Conservation (phyloP, 108 stramenopile species). For the Cyclotella cryptica region DNA sequence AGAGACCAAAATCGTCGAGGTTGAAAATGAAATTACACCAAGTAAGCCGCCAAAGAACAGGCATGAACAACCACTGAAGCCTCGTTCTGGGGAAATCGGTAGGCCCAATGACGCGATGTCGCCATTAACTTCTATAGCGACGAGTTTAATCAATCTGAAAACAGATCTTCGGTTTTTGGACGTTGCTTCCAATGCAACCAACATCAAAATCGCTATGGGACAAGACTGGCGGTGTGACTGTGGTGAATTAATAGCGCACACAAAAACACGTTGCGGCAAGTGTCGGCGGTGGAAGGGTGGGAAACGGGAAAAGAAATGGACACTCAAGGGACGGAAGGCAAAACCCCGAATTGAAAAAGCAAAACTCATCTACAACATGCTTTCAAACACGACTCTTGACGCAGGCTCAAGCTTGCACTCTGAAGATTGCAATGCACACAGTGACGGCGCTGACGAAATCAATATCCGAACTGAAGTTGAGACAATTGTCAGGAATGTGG, state of each 20-base stretch:
- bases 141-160: conserved; percentile 4
- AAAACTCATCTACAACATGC: not conserved
- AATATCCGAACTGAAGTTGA: too few relatives aligned
- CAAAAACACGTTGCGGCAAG: conserved; percentile 33
- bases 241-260: conserved; percentile 11
- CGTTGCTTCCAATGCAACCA: not conserved
- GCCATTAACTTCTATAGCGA: conserved; percentile 4
- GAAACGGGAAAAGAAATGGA: conserved; percentile 28
- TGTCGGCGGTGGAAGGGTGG: conserved; percentile 42
- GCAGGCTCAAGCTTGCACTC: too few relatives aligned
- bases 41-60: conserved; percentile 6
- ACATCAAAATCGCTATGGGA: not conserved
- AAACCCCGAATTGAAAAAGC: not conserved
- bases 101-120: not conserved
- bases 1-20: not conserved
- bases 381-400: not conserved
- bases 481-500: too few relatives aligned
- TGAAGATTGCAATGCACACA: too few relatives aligned
- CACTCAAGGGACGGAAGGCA: not conserved
- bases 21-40: not conserved
- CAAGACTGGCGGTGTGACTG: conserved; percentile 37
- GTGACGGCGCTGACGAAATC: too few relatives aligned
- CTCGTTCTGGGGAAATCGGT: not conserved
- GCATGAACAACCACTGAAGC: conserved; percentile 14
- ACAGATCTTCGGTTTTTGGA: not conserved